Evolutionary conservation across 169 alveolate genomes (phyloP).

Genomic region (Besnoitia besnoiti): DNA sequence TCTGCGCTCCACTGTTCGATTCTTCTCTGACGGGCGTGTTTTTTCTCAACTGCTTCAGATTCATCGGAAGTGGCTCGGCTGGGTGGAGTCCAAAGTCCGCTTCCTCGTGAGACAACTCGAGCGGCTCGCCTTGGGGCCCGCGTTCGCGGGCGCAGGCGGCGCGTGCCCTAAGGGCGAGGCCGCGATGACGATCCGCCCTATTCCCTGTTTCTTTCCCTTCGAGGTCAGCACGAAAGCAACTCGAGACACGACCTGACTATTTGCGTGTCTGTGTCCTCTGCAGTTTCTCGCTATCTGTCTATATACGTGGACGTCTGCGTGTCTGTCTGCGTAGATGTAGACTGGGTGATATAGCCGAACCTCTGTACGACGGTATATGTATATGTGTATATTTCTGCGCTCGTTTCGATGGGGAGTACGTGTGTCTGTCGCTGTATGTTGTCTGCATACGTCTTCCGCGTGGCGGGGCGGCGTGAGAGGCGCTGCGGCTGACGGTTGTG

Average conservation of each 20-base stretch:
- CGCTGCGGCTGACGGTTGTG: too few relatives aligned
- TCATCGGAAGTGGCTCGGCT: conserved; percentile 77
- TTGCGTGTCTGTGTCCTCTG: background rate
- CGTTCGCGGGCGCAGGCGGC: background rate
- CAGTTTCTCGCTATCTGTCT: too few relatives aligned
- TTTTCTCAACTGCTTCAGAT: conserved; percentile 50
- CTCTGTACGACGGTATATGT: background rate
- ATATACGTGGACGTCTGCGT: background rate
- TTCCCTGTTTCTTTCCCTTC: conserved; percentile 31
- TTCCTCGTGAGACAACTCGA: conserved; percentile 73
- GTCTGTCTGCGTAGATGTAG: background rate
- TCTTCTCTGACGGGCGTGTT: too few relatives aligned
- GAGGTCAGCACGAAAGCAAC: conserved; percentile 5
- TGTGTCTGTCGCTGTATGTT: background rate
- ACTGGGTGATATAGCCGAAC: background rate
- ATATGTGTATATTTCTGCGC: background rate
- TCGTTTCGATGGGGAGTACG: background rate
- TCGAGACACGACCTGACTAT: background rate
- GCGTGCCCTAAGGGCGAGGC: background rate
- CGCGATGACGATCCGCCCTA: conserved; percentile 46
- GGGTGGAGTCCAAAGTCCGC: conserved; percentile 78
- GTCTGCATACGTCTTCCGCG: too few relatives aligned
- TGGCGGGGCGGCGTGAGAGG: too few relatives aligned
- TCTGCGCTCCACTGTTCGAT: background rate
- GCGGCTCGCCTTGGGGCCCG: conserved; percentile 30